These are phyloP conservation scores for Hibiscus syriacus DNA, from an alignment of 345 rosid species.

Conservation along the genomic window DNA sequence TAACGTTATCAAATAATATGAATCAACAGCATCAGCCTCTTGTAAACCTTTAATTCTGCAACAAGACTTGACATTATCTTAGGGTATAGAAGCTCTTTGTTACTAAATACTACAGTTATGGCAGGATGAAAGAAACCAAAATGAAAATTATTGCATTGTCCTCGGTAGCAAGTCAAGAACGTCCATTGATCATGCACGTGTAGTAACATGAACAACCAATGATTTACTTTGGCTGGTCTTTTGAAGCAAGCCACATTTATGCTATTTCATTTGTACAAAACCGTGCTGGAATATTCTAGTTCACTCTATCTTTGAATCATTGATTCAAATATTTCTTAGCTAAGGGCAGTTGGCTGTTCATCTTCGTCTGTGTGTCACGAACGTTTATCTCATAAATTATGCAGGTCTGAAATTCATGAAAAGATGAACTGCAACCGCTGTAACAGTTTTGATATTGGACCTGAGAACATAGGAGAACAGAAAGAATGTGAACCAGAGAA, in stretches of 20 bases:
- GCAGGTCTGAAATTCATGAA: constrained; percentile 11
- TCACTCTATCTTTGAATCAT: not conserved
- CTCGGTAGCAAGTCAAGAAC: not conserved
- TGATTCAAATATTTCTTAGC: not conserved
- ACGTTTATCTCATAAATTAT: not conserved
- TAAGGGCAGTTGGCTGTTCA: not conserved
- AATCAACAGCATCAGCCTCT: not conserved
- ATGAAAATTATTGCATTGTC: not conserved
- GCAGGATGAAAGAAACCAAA: not conserved
- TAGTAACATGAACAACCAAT: not conserved
- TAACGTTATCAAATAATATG: not conserved
- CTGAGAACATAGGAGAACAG: constrained; percentile 13
- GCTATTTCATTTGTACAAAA: not conserved
- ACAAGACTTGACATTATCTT: not conserved
- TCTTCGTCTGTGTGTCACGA: not conserved
- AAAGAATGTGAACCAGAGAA: constrained; percentile 24
- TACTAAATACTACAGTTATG: not conserved
- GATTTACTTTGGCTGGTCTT: not conserved
- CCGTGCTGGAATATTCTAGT: not conserved
- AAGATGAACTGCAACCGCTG: constrained; percentile 6
- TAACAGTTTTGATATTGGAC: not conserved
- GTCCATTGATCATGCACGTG: not conserved
- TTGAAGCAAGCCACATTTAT: not conserved
- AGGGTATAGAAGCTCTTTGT: not conserved
- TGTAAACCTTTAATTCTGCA: not conserved